Conservation (phyloP, 768 basidiomycete species). For the Tylopilus plumbeoviolaceoides region DNA sequence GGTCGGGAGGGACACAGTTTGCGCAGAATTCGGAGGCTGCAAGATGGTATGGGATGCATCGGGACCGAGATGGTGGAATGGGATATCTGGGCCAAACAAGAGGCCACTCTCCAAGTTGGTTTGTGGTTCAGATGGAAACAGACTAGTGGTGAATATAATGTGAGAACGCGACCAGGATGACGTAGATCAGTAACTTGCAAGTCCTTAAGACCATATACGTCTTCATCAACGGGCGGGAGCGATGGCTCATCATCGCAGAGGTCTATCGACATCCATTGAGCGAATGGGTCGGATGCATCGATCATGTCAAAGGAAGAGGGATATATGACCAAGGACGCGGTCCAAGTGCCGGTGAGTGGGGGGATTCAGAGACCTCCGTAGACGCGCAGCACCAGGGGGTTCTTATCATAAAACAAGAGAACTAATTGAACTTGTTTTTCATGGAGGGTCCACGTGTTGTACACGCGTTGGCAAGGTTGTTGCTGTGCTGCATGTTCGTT, state of each 20-base stretch:
- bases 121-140: not conserved
- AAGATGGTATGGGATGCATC: not conserved
- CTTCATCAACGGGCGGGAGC: slow-evolving; percentile 25
- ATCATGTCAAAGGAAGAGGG: slow-evolving; percentile 14
- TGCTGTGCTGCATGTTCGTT: slow-evolving; percentile 20
- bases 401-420: slow-evolving; percentile 27
- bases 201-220: slow-evolving; percentile 10
- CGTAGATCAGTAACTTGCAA: slow-evolving; percentile 16
- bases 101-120: slow-evolving; percentile 8
- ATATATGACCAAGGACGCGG: no score
- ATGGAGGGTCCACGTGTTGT: slow-evolving; percentile 35
- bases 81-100: slow-evolving; percentile 3
- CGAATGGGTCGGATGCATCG: slow-evolving; percentile 2
- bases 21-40: not conserved
- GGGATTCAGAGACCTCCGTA: not conserved
- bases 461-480: slow-evolving; percentile 33
- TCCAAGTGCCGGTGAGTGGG: no score
- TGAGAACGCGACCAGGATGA: slow-evolving; percentile 7
- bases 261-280: slow-evolving; percentile 12
- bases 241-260: slow-evolving; percentile 12
- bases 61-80: not conserved
- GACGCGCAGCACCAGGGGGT: slow-evolving; percentile 16
- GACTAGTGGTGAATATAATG: not conserved
- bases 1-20: not conserved
- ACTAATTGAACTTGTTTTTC: slow-evolving; percentile 27